Evolutionary conservation across 2,329 filamentous ascomycete genomes (phyloP), one percentile per base, ranked within the genome.

Genomic region (Aspergillus sp.): DNA sequence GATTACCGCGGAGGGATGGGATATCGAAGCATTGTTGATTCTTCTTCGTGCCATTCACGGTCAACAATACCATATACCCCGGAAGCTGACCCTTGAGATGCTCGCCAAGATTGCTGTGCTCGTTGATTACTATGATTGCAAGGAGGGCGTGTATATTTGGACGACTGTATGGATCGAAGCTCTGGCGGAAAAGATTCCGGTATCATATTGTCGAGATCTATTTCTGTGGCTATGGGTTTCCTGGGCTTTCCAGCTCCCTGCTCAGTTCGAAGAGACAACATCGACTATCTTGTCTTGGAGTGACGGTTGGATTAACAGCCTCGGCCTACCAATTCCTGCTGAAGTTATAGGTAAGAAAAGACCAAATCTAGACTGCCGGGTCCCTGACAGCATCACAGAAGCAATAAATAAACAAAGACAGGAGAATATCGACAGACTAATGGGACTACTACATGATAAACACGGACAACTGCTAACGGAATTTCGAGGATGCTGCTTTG

Each of bases 101-200:
- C 61, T 67, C 30, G 67, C 65, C 1, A 63, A 68, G 51, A n/a
- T 69, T 19, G 61, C 63, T 51, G 56, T 64, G 24, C 6, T 70
- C 19, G 47, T 62, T 7, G 62, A 69, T 52, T 70, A 69, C 49
- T 69, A 68, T 45, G 47, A 64, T 9, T 69, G 67, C 30, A 61
- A 57, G 19, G 53, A 61, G 5, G 42, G 46, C 41, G 4, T 69
- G 39, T 8, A 39, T 5, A 34, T 66, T 15, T 48, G 64, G 7
- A 47, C 39, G 2, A 56, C 61, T 34, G 53, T 49, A n/a, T 67
- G 66, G 66, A 59, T 67, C 15, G 17, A 40, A 0, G 24, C 30
- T 27, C 34, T 66, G 33, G 54, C 61, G 2, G 48, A 62, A 33
- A 19, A 15, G 2, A 42, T 56, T 11, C 60, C 61, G n/a, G n/a